These are phyloP conservation scores for Xylaria acuta DNA, from an alignment of 495 filamentous ascomycete genomes.

Conservation along the genomic window DNA sequence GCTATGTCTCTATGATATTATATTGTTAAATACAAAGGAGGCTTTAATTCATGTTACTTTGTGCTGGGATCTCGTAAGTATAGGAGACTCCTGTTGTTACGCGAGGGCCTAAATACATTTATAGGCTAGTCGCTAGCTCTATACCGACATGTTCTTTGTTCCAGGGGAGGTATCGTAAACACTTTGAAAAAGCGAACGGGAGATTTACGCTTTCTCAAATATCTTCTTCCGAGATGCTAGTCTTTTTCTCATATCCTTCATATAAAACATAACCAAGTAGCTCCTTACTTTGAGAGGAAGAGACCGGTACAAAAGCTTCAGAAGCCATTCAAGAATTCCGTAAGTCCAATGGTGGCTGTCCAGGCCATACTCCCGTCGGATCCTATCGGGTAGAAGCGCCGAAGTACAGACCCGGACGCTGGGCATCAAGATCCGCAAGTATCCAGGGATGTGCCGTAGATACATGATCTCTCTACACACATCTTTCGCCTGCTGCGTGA, in stretches of 20 bases:
- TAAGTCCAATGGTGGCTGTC: conserved; percentile 24
- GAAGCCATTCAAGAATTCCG: conserved; percentile 32
- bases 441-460: conserved; percentile 32
- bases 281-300: conserved; percentile 42
- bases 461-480: conserved; percentile 46
- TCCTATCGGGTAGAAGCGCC: neutral
- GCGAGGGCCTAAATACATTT: too few species aligned
- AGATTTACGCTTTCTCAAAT: conserved; percentile 5
- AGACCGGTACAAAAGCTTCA: conserved; percentile 39
- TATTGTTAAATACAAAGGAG: neutral
- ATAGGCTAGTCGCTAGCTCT: too few species aligned
- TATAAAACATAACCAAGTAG: conserved; percentile 46
- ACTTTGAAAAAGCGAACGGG: neutral
- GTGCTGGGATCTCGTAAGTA: too few species aligned
- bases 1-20: too few species aligned
- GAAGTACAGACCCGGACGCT: neutral
- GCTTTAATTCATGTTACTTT: neutral
- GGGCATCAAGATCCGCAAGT: neutral
- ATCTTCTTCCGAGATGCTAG: conserved; percentile 24
- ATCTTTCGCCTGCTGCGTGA: conserved; percentile 42
- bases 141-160: too few species aligned
- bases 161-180: too few species aligned
- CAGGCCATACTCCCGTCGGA: neutral
- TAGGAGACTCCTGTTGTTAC: too few species aligned
- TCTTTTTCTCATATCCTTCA: conserved; percentile 50